Evolutionary conservation across 768 basidiomycete genomes (phyloP).

Genomic region (Tulasnella sp.): DNA sequence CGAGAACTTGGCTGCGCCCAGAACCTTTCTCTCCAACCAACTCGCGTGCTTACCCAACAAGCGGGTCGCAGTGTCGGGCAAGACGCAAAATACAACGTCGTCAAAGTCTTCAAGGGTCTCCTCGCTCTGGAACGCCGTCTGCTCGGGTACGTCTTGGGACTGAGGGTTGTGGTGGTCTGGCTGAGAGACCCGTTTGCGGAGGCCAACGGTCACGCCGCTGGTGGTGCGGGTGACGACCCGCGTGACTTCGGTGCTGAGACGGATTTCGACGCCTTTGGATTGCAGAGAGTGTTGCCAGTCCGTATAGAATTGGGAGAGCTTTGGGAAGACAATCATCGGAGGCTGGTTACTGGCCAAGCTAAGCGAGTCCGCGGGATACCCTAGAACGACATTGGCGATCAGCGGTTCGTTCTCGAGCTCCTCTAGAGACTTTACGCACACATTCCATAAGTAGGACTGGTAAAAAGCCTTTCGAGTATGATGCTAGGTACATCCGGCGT

Average conservation of each 20-base stretch:
- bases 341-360: slow-evolving; percentile 26
- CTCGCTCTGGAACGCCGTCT: slow-evolving; percentile 23
- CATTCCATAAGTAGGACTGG: slow-evolving; percentile 2
- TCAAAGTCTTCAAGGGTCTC: slow-evolving; percentile 28
- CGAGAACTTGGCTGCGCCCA: slow-evolving; percentile 33
- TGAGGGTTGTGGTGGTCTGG: slow-evolving; percentile 13
- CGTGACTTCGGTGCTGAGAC: slow-evolving; percentile 3
- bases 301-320: slow-evolving; percentile 25
- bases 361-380: slow-evolving; percentile 24
- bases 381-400: slow-evolving; percentile 17
- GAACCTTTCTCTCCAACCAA: slow-evolving; percentile 30
- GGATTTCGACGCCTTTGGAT: slow-evolving; percentile 10
- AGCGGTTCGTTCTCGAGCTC: neutral
- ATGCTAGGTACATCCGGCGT: slow-evolving; percentile 29
- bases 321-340: slow-evolving; percentile 29
- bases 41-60: slow-evolving; percentile 31
- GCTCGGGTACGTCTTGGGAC: slow-evolving; percentile 23
- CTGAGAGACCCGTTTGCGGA: neutral
- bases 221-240: neutral
- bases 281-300: slow-evolving; percentile 23
- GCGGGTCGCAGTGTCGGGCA: slow-evolving; percentile 35
- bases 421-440: neutral
- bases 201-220: neutral
- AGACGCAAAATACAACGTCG: slow-evolving; percentile 34
- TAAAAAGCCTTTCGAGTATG: slow-evolving; percentile 22